Evolutionary conservation across 2,329 filamentous ascomycete genomes (phyloP), one percentile per base, ranked within the genome.

Genomic region (Leptographium radiaticola): DNA sequence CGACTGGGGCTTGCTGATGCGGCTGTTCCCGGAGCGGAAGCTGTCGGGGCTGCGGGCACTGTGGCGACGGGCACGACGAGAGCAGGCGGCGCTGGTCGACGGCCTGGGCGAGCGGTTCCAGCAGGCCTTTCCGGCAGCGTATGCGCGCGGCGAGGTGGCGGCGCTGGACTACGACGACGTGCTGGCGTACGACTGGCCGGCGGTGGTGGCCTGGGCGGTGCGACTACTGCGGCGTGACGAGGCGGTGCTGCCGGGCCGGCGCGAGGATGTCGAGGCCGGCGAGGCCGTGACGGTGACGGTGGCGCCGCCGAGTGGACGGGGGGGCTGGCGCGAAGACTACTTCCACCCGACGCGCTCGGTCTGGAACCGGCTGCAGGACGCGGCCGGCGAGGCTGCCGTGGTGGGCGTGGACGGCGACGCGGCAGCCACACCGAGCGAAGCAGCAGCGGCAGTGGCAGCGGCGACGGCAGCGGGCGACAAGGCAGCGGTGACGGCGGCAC

Each of bases 181-280:
- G 0, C 65, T 76, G 42, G 73, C 75, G 2, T 88, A 87, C 56
- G 83, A 90, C 62, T 89, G 87, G 85, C 67, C 71, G 11, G 66
- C 65, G 6, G 66, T 90, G 7, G 75, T 89, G 48, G 71, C 75
- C 39, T 91, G 87, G 87, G 76, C 82, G 1, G 69, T 80, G 58
- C 71, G 74, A 25, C 76, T 79, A 5, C 67, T 73, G 30, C 68
- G 68, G 0, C 66, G 71, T 34, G 69, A 74, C 53, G 61, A 75
- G 38, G 64, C 71, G 42, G 42, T 18, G 16, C 42, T n/a, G 18
- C 16, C 42, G n/a, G 42, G 30, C 30, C 10, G 45, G n/a, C 30
- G 40, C 31, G 25, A 70, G 84, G 2, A 80, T 80, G 2, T 62
- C 64, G 4, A 71, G 71, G 1, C 70, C 72, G 46, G 60, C 65